These are phyloP conservation scores for Musa schizocarpa DNA, from an alignment of 176 grass and related monocot genomes.

Conservation along the genomic window DNA sequence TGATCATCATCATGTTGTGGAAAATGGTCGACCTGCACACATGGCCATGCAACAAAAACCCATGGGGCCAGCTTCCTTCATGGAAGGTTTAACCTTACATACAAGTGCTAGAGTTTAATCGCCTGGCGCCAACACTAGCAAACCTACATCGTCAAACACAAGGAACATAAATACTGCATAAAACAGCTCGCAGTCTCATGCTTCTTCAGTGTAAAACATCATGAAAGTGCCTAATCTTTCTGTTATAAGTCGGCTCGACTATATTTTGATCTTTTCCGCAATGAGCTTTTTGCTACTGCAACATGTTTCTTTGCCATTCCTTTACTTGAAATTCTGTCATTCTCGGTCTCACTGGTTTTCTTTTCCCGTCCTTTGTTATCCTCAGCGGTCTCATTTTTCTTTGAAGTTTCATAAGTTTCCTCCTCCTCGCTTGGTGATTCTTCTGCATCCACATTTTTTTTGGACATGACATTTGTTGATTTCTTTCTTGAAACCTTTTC, in stretches of 20 bases:
- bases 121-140: no score
- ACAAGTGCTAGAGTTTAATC: no score
- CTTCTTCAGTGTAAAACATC: no score
- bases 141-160: no score
- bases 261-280: constrained; percentile 23
- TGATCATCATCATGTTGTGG: no score
- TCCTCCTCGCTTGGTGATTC: constrained; percentile 15
- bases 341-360: not conserved
- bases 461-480: constrained; percentile 17
- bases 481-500: constrained; percentile 19
- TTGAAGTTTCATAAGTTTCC: constrained; percentile 14
- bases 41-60: no score
- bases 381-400: constrained; percentile 26
- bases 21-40: no score
- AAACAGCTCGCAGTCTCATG: no score
- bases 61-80: no score
- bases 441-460: constrained; percentile 6
- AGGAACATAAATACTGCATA: no score
- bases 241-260: not conserved
- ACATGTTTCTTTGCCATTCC: not conserved
- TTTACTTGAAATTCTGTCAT: constrained; percentile 5
- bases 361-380: constrained; percentile 9
- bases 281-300: constrained; percentile 18
- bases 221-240: not conserved
- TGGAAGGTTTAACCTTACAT: no score